A percentile compares a stretch with the other conserved stretches of the same genome.
phyloP scores from a whole-genome alignment of 345 rosid species.

The Hibiscus tridactylites region DNA sequence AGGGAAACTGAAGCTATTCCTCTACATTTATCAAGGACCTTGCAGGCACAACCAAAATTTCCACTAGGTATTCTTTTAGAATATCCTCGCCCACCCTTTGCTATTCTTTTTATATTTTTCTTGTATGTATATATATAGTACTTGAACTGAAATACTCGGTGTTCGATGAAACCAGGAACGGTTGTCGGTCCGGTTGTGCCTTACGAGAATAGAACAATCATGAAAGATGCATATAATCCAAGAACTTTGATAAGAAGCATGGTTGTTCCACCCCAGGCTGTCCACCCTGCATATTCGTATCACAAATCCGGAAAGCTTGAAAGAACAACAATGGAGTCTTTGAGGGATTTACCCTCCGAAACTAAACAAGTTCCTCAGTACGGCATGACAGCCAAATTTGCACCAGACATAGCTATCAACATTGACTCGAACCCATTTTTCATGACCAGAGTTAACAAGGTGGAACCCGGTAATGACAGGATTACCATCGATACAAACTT shows the following conservation, averaged over 20 bases:
- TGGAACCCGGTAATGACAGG: constrained; percentile 45
- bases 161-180: constrained; percentile 61
- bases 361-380: constrained; percentile 46
- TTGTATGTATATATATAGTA: background rate
- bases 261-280: constrained; percentile 37
- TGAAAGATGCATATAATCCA: constrained; percentile 57
- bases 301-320: constrained; percentile 45
- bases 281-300: constrained; percentile 32
- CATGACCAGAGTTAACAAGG: constrained; percentile 56
- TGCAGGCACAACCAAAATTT: constrained; percentile 50
- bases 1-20: constrained; percentile 39
- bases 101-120: background rate
- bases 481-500: constrained; percentile 50
- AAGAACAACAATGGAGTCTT: constrained; percentile 32
- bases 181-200: constrained; percentile 56
- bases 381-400: constrained; percentile 42
- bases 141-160: constrained; percentile 9
- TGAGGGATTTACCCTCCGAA: constrained; percentile 34
- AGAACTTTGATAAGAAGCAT: constrained; percentile 51
- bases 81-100: background rate
- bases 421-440: constrained; percentile 74
- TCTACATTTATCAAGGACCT: constrained; percentile 31
- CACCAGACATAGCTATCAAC: constrained; percentile 66
- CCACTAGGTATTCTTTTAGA: constrained; percentile 40
- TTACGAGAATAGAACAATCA: constrained; percentile 39